Base-by-base conservation (phyloP, 2,329 filamentous ascomycete genomes). In the Keithomyces neogunnii region DNA sequence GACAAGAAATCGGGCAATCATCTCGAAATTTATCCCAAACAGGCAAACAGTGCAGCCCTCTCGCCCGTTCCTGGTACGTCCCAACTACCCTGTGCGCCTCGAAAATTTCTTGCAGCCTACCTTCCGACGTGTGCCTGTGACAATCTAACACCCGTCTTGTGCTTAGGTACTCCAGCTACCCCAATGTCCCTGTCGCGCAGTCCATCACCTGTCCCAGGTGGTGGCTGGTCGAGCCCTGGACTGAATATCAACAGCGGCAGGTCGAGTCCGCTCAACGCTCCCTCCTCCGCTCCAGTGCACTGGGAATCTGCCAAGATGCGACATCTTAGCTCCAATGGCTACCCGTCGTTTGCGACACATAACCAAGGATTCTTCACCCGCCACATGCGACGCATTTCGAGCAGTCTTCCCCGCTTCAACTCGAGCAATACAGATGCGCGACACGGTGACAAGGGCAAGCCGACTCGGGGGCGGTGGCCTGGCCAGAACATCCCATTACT, bases 331-430 rank as follows among this genome's bases (percentile, higher is more conserved):
- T 79, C 88, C 53, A 82, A 84, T 64, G 82, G 85, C 53, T 89
- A 90, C 64, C 84, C 88, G 7, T 86, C 86, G 39, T 93, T 89
- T 69, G 84, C 84, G 55, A 90, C 85, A 8, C 83, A 86, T 61
- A 89, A 89, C 63, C 84, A 88, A 62, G 88, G 90, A 51, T 95
- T 95, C 76, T 92, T 96, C 68, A 84, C 82, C 52, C 82, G 88
- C 57, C 88, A 95, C 67, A 88, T 89, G 71, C 85, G 88, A 58
- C 85, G 80, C 57, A 77, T 96, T 60, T 93, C 88, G 4, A 85
- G 82, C 60, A 89, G 84, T 56, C 71, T 96, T 53, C 89, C 91
- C 6, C 78, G 80, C 29, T 92, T 93, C 66, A 78, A 81, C 57
- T 69, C 76, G 47, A 51, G 43, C 32, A 64, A 65, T 55, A 67